Conservation (phyloP, 495 filamentous ascomycete genomes). For the Talaromyces ruber region DNA sequence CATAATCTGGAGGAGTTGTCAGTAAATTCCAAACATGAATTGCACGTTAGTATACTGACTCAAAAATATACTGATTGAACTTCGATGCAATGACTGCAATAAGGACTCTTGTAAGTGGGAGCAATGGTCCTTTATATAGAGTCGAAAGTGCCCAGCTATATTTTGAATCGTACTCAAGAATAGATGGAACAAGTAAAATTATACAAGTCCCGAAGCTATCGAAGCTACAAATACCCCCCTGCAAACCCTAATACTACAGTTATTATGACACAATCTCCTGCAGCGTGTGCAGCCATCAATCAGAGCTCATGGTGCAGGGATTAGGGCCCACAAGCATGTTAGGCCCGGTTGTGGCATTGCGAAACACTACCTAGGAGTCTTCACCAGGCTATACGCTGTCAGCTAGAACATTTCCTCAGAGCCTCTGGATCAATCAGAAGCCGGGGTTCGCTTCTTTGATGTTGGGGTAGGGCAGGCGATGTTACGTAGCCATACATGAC, state of each 20-base stretch:
- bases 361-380: neutral
- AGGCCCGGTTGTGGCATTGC: neutral
- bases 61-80: neutral
- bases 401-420: neutral
- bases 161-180: neutral
- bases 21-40: neutral
- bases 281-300: neutral
- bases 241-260: constrained; percentile 1
- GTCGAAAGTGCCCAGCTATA: neutral
- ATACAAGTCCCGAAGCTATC: constrained; percentile 1
- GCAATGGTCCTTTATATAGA: constrained; percentile 1
- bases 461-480: neutral
- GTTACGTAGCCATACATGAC: constrained; percentile 4
- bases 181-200: neutral
- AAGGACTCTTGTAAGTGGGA: neutral
- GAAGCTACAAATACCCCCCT: neutral
- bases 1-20: neutral
- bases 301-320: neutral
- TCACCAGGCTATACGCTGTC: neutral
- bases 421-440: neutral
- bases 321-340: neutral
- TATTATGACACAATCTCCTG: neutral
- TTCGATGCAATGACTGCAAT: neutral
- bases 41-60: neutral
- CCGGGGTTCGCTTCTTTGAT: neutral